phyloP scores from a whole-genome alignment of 2,329 filamentous ascomycete species.

The Chaetomium globosum region DNA sequence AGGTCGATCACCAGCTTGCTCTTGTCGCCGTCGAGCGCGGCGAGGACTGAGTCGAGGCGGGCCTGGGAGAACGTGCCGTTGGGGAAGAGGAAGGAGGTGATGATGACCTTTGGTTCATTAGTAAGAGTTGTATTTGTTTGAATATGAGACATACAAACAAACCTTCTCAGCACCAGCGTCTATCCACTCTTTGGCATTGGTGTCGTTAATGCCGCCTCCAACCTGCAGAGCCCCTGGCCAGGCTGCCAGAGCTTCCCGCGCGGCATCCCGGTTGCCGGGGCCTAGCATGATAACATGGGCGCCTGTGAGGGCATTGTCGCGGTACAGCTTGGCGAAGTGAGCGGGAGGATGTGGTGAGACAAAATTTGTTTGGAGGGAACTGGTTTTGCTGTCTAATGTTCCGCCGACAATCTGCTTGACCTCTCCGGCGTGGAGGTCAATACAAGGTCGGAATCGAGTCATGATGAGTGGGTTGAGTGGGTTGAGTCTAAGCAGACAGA shows the following conservation, averaged over 20 bases:
- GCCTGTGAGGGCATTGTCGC: slow-evolving; percentile 70
- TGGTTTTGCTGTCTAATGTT: slow-evolving; percentile 71
- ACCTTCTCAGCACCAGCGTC: slow-evolving; percentile 88
- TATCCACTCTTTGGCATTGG: slow-evolving; percentile 85
- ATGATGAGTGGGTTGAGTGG: slow-evolving; percentile 45
- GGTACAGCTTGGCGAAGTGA: slow-evolving; percentile 82
- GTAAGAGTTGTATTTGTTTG: neutral
- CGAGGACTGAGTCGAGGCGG: slow-evolving; percentile 73
- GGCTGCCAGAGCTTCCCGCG: slow-evolving; percentile 71
- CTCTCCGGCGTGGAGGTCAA: slow-evolving; percentile 94
- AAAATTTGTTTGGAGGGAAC: slow-evolving; percentile 83
- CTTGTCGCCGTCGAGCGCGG: slow-evolving; percentile 71
- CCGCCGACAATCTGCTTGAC: slow-evolving; percentile 99
- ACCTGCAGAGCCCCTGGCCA: slow-evolving; percentile 86
- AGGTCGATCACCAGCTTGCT: slow-evolving; percentile 90
- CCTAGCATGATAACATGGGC: slow-evolving; percentile 98
- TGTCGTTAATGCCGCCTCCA: slow-evolving; percentile 87
- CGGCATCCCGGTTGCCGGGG: slow-evolving; percentile 79
- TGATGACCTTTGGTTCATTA: slow-evolving; percentile 71
- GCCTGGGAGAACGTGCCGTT: slow-evolving; percentile 77
- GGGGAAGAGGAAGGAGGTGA: slow-evolving; percentile 94
- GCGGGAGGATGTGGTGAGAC: slow-evolving; percentile 80
- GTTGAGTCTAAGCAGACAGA: neutral
- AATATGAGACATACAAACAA: slow-evolving; percentile 32
- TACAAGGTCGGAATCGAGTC: slow-evolving; percentile 94